phyloP scores from a whole-genome alignment of 139 green algal genomes.

The Chlorella vulgaris region DNA sequence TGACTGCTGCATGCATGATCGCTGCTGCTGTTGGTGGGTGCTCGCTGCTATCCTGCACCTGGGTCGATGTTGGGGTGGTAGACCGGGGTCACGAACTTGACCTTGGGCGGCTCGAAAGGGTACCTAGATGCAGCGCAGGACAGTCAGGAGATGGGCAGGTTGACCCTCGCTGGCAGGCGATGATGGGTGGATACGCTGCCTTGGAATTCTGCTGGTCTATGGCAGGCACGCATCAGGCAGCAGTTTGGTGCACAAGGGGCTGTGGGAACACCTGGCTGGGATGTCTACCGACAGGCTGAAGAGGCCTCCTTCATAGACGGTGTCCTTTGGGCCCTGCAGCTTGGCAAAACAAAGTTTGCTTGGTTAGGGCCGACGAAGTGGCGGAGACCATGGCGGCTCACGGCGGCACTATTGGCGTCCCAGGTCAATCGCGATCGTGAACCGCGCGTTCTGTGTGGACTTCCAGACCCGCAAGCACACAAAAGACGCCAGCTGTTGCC shows the following conservation, averaged over 20 bases:
- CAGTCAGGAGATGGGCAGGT: not conserved
- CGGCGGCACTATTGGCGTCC: no score
- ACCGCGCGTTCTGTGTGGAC: no score
- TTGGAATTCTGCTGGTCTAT: no score
- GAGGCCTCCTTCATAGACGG: conserved; percentile 56
- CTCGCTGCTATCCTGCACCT: no score
- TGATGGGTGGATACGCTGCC: no score
- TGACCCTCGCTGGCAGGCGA: no score
- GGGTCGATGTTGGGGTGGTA: conserved; percentile 83
- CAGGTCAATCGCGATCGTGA: no score
- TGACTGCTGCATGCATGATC: not conserved
- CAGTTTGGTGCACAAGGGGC: no score
- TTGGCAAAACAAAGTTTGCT: not conserved
- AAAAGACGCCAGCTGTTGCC: not conserved
- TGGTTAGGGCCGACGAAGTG: no score
- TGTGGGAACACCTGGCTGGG: conserved; percentile 60
- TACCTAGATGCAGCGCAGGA: conserved; percentile 44
- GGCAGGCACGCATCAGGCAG: no score
- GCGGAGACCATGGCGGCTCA: no score
- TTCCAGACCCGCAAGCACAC: not conserved
- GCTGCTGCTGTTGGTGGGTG: no score
- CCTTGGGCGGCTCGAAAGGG: conserved; percentile 69
- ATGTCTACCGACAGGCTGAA: conserved; percentile 59
- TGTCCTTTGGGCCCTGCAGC: conserved; percentile 50
- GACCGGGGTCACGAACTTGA: conserved; percentile 65